These are phyloP conservation scores for Fragaria nilgerrensis DNA, from an alignment of 306 rosid species.

Conservation along the genomic window DNA sequence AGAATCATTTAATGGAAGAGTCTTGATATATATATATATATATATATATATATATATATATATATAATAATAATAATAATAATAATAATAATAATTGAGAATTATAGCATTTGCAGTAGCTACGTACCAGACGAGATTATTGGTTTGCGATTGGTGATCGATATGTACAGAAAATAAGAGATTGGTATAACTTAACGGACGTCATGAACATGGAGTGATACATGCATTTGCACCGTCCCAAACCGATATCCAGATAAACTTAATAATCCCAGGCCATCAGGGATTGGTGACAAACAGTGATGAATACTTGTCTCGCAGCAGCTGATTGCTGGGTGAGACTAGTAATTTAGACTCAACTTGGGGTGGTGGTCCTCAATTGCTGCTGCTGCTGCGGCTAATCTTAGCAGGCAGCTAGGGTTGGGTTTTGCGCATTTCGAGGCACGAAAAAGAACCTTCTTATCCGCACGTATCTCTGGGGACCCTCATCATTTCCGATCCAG, in stretches of 20 bases:
- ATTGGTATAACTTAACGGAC: background rate
- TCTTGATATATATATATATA: too few species aligned
- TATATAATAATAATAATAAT: too few species aligned
- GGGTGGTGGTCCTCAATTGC: conserved; percentile 15
- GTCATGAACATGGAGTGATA: conserved; percentile 14
- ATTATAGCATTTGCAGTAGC: background rate
- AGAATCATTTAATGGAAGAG: too few species aligned
- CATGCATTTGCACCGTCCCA: conserved; percentile 2
- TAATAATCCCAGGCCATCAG: background rate
- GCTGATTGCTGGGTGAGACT: background rate
- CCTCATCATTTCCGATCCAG: background rate
- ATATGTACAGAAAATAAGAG: background rate
- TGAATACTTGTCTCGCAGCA: background rate
- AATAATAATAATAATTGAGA: too few species aligned
- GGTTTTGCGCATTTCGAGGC: conserved; percentile 46
- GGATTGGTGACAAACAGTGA: background rate
- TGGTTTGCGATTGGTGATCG: background rate
- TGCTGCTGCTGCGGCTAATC: background rate
- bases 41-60: too few species aligned
- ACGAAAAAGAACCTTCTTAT: background rate
- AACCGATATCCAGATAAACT: background rate
- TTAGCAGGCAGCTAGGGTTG: background rate
- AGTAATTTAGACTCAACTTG: background rate
- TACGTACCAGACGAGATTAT: background rate
- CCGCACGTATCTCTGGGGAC: conserved; percentile 11